A percentile compares a stretch with the other conserved stretches of the same genome.
phyloP scores from a whole-genome alignment of 805 yeast species.

The Yamadazyma takamatsuzukensis region DNA sequence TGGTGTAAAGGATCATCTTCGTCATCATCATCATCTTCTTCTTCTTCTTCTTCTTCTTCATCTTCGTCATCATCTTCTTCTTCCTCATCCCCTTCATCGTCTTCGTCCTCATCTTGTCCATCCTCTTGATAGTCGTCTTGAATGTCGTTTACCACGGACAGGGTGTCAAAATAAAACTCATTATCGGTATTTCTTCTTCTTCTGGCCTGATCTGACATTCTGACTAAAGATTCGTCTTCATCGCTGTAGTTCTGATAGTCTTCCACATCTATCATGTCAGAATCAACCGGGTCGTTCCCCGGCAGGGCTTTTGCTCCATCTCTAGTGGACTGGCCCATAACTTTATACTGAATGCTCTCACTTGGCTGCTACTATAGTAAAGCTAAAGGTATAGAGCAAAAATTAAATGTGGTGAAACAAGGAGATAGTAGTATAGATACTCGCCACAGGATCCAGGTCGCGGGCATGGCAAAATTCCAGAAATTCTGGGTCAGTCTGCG shows the following conservation, averaged over 20 bases:
- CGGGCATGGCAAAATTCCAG: no score
- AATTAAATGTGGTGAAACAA: no score
- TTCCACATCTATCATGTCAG: conserved; percentile 9
- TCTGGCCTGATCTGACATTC: conserved; percentile 37
- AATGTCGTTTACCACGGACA: conserved; percentile 1
- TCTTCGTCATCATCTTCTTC: conserved; percentile 11
- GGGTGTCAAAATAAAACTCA: conserved; percentile 1
- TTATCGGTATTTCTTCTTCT: conserved; percentile 11
- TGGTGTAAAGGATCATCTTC: conserved; percentile 8
- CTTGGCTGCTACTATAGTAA: background rate
- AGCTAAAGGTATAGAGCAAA: background rate
- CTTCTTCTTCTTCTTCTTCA: conserved; percentile 8
- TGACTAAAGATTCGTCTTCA: conserved; percentile 26
- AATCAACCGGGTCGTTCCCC: conserved; percentile 4
- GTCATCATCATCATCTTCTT: conserved; percentile 4
- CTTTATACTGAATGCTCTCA: background rate
- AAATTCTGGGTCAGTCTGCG: no score
- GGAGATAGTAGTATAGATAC: no score
- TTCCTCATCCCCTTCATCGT: conserved; percentile 17
- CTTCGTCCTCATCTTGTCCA: conserved; percentile 14
- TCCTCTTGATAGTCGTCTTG: conserved; percentile 9
- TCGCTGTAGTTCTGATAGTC: conserved; percentile 6
- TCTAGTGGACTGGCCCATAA: no score
- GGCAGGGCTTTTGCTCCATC: no score
- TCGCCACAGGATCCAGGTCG: no score